Evolutionary conservation across 352 stramenopile genomes (phyloP).

Genomic region (Phytophthora tubulina): DNA sequence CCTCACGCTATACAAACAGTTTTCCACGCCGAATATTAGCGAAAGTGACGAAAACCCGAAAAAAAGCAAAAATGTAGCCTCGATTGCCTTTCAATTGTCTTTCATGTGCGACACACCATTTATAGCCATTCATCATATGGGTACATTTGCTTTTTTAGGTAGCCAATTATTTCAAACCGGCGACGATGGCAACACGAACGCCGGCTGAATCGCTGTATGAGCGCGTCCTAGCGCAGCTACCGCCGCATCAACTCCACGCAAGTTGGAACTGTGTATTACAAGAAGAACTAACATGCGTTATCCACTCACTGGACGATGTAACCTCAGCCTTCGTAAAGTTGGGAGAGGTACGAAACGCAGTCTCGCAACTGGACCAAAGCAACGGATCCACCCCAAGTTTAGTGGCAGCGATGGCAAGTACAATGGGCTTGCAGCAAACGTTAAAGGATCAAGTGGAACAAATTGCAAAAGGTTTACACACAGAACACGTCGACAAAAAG

Average conservation of each 20-base stretch:
- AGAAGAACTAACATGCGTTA: slow-evolving; percentile 6
- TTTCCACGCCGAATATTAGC: no score
- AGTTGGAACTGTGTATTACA: slow-evolving; percentile 13
- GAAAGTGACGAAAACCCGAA: no score
- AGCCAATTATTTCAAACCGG: no score
- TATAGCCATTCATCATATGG: no score
- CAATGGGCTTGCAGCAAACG: not conserved
- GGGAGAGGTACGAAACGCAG: slow-evolving; percentile 22
- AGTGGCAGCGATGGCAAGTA: not conserved
- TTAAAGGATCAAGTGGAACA: not conserved
- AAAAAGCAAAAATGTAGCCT: no score
- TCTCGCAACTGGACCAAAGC: slow-evolving; percentile 19
- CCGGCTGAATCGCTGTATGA: not conserved
- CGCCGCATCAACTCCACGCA: slow-evolving; percentile 1
- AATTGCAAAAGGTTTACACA: not conserved
- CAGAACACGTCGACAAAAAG: not conserved
- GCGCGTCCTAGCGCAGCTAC: slow-evolving; percentile 15
- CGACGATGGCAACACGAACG: not conserved
- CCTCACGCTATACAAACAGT: no score
- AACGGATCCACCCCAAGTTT: slow-evolving; percentile 8
- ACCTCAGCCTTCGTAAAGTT: slow-evolving; percentile 14
- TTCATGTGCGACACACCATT: no score
- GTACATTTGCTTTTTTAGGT: no score
- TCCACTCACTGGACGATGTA: slow-evolving; percentile 4
- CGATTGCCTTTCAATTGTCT: no score